phyloP scores from a whole-genome alignment of 805 yeast genomes.

The Kockiozyma suomiensis region DNA sequence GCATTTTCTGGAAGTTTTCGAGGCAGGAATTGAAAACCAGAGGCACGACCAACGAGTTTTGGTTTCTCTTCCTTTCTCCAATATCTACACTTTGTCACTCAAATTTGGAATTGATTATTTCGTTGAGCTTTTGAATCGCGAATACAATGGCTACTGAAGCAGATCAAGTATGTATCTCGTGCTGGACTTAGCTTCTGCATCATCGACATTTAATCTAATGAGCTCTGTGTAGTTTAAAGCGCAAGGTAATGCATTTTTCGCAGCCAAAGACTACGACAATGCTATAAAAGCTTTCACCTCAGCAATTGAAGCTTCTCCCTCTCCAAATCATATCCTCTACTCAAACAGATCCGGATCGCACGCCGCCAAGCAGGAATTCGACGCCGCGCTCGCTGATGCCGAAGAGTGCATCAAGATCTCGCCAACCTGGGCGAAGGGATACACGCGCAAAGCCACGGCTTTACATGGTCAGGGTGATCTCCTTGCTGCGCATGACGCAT shows the following conservation, averaged over 20 bases:
- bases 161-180: conserved; percentile 22
- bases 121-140: neutral
- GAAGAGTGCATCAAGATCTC: conserved; percentile 77
- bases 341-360: conserved; percentile 93
- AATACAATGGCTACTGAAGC: conserved; percentile 18
- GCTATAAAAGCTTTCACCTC: conserved; percentile 81
- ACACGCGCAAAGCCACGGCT: conserved; percentile 92
- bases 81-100: neutral
- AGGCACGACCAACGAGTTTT: neutral
- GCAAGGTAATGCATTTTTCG: conserved; percentile 90
- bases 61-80: neutral
- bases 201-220: neutral
- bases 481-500: conserved; percentile 71
- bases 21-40: neutral
- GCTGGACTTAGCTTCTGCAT: neutral
- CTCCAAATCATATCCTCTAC: conserved; percentile 88
- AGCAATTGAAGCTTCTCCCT: conserved; percentile 80
- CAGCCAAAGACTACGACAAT: conserved; percentile 76
- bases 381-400: conserved; percentile 81
- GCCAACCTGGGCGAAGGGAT: conserved; percentile 93
- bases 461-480: conserved; percentile 80
- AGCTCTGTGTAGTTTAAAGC: conserved; percentile 57
- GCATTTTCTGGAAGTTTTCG: conserved; percentile 14
- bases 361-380: conserved; percentile 75
- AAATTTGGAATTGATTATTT: neutral